A percentile compares a stretch with the other conserved stretches of the same genome.
phyloP scores from a whole-genome alignment of 2,329 filamentous ascomycete species.

The Byssochlamys sp. region DNA sequence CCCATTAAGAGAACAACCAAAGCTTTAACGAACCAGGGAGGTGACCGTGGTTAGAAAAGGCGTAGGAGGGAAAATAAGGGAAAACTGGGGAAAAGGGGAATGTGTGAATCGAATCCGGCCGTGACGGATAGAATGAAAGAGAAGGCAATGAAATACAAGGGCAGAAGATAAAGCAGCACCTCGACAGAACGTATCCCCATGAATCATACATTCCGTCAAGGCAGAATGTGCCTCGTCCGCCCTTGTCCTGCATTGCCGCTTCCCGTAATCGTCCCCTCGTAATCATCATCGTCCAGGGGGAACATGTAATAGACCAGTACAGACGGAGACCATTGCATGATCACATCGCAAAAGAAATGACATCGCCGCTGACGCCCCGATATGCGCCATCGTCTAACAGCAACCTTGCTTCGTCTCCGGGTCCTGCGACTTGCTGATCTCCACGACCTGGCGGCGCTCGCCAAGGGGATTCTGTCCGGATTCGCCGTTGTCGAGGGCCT shows the following conservation, averaged over 20 bases:
- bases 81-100: not conserved
- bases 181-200: conserved; percentile 6
- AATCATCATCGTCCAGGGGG: conserved; percentile 23
- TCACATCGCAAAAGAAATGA: conserved; percentile 30
- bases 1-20: not conserved
- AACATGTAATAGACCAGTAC: conserved; percentile 26
- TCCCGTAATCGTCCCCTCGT: conserved; percentile 17
- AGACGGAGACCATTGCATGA: conserved; percentile 29
- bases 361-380: conserved; percentile 22
- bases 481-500: conserved; percentile 86
- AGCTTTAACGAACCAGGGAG: not conserved
- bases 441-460: conserved; percentile 67
- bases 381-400: conserved; percentile 25
- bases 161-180: not conserved
- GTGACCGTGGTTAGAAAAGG: not conserved
- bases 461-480: conserved; percentile 68
- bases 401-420: conserved; percentile 57
- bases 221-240: conserved; percentile 10
- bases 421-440: conserved; percentile 76
- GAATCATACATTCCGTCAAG: conserved; percentile 11
- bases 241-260: conserved; percentile 16
- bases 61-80: not conserved
- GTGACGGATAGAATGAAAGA: conserved; percentile 1
- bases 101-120: not conserved
- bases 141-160: not conserved